Evolutionary conservation across 1,139 yeast species (phyloP), one percentile per base, ranked within the genome.

Genomic region (Diutina mesorugosa): DNA sequence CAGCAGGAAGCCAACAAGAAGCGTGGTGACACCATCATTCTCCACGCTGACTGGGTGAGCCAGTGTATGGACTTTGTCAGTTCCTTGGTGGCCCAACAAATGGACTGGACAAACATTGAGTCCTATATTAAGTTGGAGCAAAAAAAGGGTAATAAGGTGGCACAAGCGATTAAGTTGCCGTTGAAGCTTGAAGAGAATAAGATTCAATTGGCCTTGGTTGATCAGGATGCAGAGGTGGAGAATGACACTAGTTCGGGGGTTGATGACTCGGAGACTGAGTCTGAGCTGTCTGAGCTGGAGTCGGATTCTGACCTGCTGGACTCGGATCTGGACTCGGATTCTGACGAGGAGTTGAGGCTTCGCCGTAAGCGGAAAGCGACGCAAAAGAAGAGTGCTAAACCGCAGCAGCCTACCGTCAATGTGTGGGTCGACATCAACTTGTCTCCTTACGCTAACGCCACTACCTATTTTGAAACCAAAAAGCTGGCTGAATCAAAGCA

Each of bases 81-180:
- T 59, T 73, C 73, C 0, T 71, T 89, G 57, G 62, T 91, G 6
- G 84, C 85, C 56, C 95, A 89, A 66, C 95, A 90, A 61, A 89
- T 90, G 91, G 98, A 93, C 67, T 93, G 99, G 99, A 79, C 82
- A 45, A 87, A 90, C 61, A 90, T 91, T 59, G 97, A 87, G 66
- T 83, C 85, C 61, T 72, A 85, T 57, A 84, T 93, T 57, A 72
- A 78, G 57, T 76, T 84, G 55, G 97, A 91, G 63, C 85, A 89
- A 63, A 69, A 74, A 1, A 79, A 85, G 61, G 85, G 85, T 0
- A 87, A 87, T 63, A 68, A 72, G 3, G 74, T 85, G 56, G 96
- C 97, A 0, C 70, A 73, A 50, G 65, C 76, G 57, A 85, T 91
- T 56, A 74, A 76, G 54, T 67, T 84, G 47, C 96, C 97, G 0